A percentile compares a stretch with the other conserved stretches of the same genome.
Conservation (phyloP, 1,139 yeast genomes). For the Taphrina communis region DNA sequence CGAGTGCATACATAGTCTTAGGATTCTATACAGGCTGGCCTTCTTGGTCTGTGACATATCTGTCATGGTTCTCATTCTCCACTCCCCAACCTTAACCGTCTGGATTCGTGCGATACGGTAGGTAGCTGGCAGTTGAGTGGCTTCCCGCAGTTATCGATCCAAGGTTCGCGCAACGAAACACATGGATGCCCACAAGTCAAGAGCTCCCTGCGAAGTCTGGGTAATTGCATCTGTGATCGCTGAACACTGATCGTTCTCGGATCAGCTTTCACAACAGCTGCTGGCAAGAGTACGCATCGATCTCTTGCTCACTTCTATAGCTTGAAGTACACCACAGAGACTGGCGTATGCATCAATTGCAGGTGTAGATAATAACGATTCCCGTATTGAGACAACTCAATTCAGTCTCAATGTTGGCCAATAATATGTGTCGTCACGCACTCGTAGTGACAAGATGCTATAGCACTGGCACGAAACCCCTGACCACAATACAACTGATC, state of each 20-base stretch:
- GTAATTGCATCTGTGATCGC: too few relatives aligned
- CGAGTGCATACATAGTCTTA: too few relatives aligned
- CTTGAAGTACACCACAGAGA: too few relatives aligned
- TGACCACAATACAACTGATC: constrained; percentile 34
- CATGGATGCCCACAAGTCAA: not conserved
- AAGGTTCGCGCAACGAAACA: not conserved
- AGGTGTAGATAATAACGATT: too few relatives aligned
- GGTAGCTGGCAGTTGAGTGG: too few relatives aligned
- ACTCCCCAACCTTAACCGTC: not conserved
- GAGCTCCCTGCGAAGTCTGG: not conserved
- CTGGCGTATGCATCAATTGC: too few relatives aligned
- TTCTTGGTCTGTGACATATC: not conserved
- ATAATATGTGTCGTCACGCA: not conserved
- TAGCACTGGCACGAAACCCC: constrained; percentile 3
- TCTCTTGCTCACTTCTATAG: too few relatives aligned
- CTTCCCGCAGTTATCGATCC: not conserved
- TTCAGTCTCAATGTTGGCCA: not conserved
- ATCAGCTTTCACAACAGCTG: not conserved
- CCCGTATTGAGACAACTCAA: too few relatives aligned
- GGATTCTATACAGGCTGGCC: not conserved
- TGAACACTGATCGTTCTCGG: not conserved
- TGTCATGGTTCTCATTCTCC: not conserved
- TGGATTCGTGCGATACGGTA: too few relatives aligned
- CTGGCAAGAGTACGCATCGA: too few relatives aligned
- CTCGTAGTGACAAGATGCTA: not conserved